phyloP scores from a whole-genome alignment of 2,329 filamentous ascomycete species.

The Pyricularia grisea region DNA sequence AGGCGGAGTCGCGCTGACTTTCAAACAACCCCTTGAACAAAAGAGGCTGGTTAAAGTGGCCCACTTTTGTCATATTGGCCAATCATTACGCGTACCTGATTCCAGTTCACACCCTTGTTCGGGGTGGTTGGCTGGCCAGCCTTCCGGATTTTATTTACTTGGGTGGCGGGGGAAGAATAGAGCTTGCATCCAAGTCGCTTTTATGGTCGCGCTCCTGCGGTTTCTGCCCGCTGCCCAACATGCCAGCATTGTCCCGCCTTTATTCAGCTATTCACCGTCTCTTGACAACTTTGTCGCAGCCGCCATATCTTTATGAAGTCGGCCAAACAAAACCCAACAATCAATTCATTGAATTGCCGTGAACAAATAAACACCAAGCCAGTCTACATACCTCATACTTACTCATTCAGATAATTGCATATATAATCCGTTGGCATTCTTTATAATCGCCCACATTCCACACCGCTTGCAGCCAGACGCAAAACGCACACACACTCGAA shows the following conservation, averaged over 20 bases:
- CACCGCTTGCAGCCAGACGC: neutral
- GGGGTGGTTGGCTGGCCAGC: conserved; percentile 9
- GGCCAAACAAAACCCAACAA: neutral
- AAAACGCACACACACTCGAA: neutral
- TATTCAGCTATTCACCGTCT: neutral
- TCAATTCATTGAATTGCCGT: neutral
- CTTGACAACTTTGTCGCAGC: neutral
- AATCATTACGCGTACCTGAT: neutral
- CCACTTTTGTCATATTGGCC: neutral
- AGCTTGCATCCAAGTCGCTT: neutral
- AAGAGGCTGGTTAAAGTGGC: neutral
- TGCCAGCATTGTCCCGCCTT: neutral
- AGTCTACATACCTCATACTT: neutral
- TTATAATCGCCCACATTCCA: neutral
- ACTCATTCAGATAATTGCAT: neutral
- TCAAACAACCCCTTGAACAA: neutral
- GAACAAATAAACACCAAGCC: neutral
- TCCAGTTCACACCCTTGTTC: conserved; percentile 1
- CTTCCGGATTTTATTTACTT: conserved; percentile 25
- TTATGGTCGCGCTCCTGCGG: neutral
- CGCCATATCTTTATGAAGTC: neutral
- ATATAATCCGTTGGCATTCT: neutral
- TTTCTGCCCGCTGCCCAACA: neutral
- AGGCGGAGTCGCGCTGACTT: neutral
- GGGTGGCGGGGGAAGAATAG: conserved; percentile 35